A percentile compares a stretch with the other conserved stretches of the same genome.
Conservation (phyloP, 768 basidiomycete genomes). For the Termitomyces sp. region DNA sequence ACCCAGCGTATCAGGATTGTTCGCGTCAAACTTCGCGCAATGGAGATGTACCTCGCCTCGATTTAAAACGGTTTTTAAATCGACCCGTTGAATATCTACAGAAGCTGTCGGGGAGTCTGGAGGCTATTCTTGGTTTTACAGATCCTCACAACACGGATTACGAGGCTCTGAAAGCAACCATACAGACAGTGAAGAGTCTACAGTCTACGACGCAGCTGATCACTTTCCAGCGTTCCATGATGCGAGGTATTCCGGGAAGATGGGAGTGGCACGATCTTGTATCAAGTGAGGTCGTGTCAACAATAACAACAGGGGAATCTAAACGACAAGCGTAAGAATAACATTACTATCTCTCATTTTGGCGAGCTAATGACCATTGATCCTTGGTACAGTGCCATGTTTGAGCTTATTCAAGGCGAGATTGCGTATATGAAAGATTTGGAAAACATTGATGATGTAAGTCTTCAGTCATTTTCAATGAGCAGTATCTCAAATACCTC, state of each 20-base stretch:
- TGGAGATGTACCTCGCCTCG: conserved; percentile 38
- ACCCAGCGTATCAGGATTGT: conserved; percentile 30
- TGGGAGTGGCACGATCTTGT: conserved; percentile 93
- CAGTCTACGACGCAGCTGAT: conserved; percentile 76
- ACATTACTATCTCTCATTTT: not conserved
- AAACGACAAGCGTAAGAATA: conserved; percentile 80
- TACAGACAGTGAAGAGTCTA: conserved; percentile 76
- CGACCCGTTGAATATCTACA: conserved; percentile 81
- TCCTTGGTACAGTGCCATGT: conserved; percentile 66
- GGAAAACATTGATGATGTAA: conserved; percentile 70
- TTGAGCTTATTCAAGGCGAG: conserved; percentile 92
- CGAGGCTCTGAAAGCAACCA: conserved; percentile 79
- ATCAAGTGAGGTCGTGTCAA: conserved; percentile 54
- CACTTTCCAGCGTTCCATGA: conserved; percentile 89
- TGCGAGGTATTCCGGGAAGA: conserved; percentile 70
- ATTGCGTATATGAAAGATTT: conserved; percentile 93
- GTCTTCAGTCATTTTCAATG: not conserved
- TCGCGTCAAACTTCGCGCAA: conserved; percentile 31
- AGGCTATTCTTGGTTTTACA: conserved; percentile 83
- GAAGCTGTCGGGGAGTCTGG: conserved; percentile 78
- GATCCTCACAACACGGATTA: conserved; percentile 73
- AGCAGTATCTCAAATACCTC: not conserved
- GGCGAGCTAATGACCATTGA: not conserved
- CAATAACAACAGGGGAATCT: conserved; percentile 64
- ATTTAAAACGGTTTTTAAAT: conserved; percentile 74